These are phyloP conservation scores for Helianthus tuberosus DNA, from an alignment of 129 eudicot species.

Conservation along the genomic window DNA sequence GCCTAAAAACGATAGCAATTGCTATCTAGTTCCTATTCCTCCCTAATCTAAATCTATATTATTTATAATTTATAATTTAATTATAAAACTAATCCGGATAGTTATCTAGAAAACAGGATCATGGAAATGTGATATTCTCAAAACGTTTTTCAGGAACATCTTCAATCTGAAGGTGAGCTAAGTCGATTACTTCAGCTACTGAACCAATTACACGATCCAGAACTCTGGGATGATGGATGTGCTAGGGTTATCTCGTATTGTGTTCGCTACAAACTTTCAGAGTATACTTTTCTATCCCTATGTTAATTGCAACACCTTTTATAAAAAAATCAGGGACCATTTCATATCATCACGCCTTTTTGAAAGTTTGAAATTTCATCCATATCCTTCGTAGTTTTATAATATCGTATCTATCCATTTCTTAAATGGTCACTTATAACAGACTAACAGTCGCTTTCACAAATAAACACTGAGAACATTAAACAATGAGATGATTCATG, in stretches of 20 bases:
- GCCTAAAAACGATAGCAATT: neutral
- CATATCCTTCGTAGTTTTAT: neutral
- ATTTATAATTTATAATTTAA: neutral
- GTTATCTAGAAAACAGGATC: neutral
- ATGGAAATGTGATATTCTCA: neutral
- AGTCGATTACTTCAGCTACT: constrained; percentile 57
- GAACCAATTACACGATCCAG: constrained; percentile 53
- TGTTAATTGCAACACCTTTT: neutral
- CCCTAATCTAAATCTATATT: neutral
- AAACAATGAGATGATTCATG: neutral
- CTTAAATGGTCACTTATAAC: neutral
- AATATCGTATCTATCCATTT: neutral
- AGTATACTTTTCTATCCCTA: constrained; percentile 32
- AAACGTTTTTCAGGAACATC: constrained; percentile 55
- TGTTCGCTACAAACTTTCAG: constrained; percentile 61
- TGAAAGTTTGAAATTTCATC: neutral
- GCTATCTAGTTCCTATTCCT: neutral
- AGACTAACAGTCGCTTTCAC: neutral
- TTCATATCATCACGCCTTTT: neutral
- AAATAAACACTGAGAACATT: neutral
- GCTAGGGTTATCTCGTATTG: constrained; percentile 65
- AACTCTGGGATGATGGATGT: constrained; percentile 74
- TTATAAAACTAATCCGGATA: neutral
- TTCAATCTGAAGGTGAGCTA: constrained; percentile 63
- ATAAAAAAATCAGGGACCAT: neutral